phyloP scores from a whole-genome alignment of 768 basidiomycete species.

The Leccinum longicurvipes region DNA sequence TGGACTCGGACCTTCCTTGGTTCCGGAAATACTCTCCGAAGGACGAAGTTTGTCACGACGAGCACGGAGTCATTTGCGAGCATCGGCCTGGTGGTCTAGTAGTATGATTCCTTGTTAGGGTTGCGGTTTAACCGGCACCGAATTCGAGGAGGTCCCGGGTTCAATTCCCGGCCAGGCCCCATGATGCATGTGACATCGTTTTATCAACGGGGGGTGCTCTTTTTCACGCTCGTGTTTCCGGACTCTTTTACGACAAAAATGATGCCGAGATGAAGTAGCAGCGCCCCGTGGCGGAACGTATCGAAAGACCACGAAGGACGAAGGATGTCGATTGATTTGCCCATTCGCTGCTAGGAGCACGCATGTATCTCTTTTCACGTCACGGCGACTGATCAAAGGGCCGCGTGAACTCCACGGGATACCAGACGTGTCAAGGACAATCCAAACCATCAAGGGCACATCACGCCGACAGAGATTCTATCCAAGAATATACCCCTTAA shows the following conservation, averaged over 20 bases:
- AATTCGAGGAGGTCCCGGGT: constrained; percentile 77
- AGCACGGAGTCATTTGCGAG: neutral
- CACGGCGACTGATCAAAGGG: constrained; percentile 39
- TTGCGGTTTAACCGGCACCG: neutral
- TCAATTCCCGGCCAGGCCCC: constrained; percentile 81
- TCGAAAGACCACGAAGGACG: constrained; percentile 13
- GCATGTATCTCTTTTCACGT: constrained; percentile 38
- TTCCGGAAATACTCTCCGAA: neutral
- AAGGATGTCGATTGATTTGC: constrained; percentile 21
- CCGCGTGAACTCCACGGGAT: constrained; percentile 33
- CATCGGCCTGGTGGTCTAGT: constrained; percentile 57
- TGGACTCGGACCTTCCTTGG: neutral
- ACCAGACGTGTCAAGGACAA: constrained; percentile 30
- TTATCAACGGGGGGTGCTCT: constrained; percentile 5
- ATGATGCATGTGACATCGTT: neutral
- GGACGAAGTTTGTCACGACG: neutral
- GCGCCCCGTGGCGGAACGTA: constrained; percentile 11
- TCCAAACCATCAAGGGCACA: constrained; percentile 36
- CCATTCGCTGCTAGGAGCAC: constrained; percentile 2
- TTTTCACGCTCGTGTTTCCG: constrained; percentile 3
- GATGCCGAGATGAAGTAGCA: constrained; percentile 35
- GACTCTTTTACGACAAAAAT: constrained; percentile 5
- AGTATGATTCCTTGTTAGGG: constrained; percentile 67
- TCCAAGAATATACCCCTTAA: constrained; percentile 9
- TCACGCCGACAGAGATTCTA: constrained; percentile 21